Evolutionary conservation across 306 rosid species (phyloP).

Genomic region (Acacia confusa): DNA sequence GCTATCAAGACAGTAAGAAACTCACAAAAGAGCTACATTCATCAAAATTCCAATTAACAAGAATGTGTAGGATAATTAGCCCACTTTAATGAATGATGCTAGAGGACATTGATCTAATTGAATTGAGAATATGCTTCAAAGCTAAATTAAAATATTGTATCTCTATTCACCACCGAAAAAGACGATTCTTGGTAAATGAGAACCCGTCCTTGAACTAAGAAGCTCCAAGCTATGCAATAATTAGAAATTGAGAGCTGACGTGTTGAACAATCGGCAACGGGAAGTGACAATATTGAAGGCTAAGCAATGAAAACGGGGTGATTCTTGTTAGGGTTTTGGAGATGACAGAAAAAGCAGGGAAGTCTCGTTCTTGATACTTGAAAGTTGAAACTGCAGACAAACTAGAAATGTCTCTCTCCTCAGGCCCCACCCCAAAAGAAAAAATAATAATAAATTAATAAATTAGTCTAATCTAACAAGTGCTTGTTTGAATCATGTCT

Average conservation of each 20-base stretch:
- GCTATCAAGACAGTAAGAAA: constrained; percentile 34
- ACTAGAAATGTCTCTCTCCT: neutral
- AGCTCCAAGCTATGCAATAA: constrained; percentile 25
- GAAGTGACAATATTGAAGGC: neutral
- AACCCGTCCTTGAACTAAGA: constrained; percentile 4
- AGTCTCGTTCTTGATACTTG: neutral
- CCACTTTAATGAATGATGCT: neutral
- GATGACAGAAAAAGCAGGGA: constrained; percentile 2
- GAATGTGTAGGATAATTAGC: neutral
- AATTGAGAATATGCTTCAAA: constrained; percentile 5
- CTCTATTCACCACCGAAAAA: constrained; percentile 9
- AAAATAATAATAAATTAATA: neutral
- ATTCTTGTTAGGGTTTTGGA: constrained; percentile 45
- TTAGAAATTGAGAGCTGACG: constrained; percentile 13
- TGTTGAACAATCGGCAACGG: neutral
- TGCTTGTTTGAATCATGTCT: too few relatives aligned
- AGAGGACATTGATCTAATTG: neutral
- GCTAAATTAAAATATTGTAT: neutral
- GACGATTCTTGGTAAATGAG: constrained; percentile 3
- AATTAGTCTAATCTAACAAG: too few relatives aligned
- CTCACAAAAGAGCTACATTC: constrained; percentile 14
- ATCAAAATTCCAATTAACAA: constrained; percentile 32
- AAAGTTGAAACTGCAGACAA: neutral
- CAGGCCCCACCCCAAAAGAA: neutral
- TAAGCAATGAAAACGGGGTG: neutral